These are phyloP conservation scores for Aspergillus floridensis DNA, from an alignment of 2,329 filamentous ascomycete genomes.

Conservation along the genomic window DNA sequence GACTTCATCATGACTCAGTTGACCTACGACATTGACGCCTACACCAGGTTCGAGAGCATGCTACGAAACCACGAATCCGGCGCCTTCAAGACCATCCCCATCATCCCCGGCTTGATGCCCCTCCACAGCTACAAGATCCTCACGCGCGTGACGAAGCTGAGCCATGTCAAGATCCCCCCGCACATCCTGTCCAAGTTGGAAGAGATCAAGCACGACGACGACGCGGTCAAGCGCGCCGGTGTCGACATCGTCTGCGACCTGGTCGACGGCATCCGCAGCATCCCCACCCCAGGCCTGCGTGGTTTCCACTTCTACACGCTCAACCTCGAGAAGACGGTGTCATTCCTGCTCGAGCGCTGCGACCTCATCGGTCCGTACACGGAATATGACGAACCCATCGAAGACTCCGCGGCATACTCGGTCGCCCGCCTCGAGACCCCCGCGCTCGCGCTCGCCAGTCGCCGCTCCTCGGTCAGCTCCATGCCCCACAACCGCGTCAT, in stretches of 20 bases:
- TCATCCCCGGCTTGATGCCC: slow-evolving; percentile 94
- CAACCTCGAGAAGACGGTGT: slow-evolving; percentile 93
- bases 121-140: slow-evolving; percentile 97
- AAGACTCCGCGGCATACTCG: slow-evolving; percentile 30
- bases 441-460: slow-evolving; percentile 38
- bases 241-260: slow-evolving; percentile 74
- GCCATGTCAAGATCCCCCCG: slow-evolving; percentile 77
- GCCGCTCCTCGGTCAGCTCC: slow-evolving; percentile 77
- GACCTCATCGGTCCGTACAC: slow-evolving; percentile 70
- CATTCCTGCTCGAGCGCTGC: slow-evolving; percentile 83
- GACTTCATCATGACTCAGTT: slow-evolving; percentile 99
- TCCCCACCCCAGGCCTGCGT: slow-evolving; percentile 59
- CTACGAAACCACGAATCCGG: slow-evolving; percentile 80
- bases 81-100: slow-evolving; percentile 78
- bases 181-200: slow-evolving; percentile 64
- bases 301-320: slow-evolving; percentile 98
- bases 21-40: slow-evolving; percentile 87
- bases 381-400: slow-evolving; percentile 38
- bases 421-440: slow-evolving; percentile 23
- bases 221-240: slow-evolving; percentile 48
- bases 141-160: slow-evolving; percentile 88
- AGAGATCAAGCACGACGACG: slow-evolving; percentile 46
- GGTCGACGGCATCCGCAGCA: slow-evolving; percentile 70
- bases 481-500: slow-evolving; percentile 87
- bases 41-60: slow-evolving; percentile 72